Evolutionary conservation across 768 basidiomycete genomes (phyloP).

Genomic region (Tubosaeta sp.): DNA sequence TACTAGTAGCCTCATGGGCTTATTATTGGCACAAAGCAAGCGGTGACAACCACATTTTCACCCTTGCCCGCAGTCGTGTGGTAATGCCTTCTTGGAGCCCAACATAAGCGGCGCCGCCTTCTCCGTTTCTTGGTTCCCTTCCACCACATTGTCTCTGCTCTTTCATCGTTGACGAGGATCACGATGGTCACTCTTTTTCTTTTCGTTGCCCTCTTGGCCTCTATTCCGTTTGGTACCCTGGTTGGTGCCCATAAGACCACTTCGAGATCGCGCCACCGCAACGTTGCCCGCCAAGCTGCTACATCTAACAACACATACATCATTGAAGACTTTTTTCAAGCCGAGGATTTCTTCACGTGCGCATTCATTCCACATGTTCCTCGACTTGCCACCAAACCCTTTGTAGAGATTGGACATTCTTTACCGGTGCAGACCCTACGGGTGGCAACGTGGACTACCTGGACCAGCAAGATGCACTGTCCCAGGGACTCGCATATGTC

Average conservation of each 20-base stretch:
- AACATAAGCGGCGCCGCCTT: conserved; percentile 1
- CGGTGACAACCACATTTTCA: background rate
- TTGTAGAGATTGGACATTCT: conserved; percentile 67
- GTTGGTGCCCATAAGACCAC: conserved; percentile 31
- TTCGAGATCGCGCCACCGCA: conserved; percentile 28
- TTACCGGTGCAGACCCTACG: conserved; percentile 60
- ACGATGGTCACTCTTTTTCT: conserved; percentile 34
- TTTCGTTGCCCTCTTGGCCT: conserved; percentile 29
- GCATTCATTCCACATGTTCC: conserved; percentile 10
- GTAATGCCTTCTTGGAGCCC: background rate
- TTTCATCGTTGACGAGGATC: conserved; percentile 3
- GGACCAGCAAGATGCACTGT: conserved; percentile 41
- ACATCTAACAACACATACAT: conserved; percentile 33
- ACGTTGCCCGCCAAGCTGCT: conserved; percentile 17
- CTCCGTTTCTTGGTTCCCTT: background rate
- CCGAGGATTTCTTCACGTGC: conserved; percentile 59
- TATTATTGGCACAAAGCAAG: conserved; percentile 19
- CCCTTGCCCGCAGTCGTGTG: background rate
- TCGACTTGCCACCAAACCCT: background rate
- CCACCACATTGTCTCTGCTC: background rate
- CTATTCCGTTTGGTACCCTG: conserved; percentile 34
- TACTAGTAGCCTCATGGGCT: background rate
- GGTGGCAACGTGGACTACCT: conserved; percentile 64
- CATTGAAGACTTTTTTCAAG: conserved; percentile 40
- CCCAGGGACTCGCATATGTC: conserved; percentile 57